Base-by-base conservation (phyloP, 1,284 basidiomycete genomes). In the Boletus albobrunnescens region DNA sequence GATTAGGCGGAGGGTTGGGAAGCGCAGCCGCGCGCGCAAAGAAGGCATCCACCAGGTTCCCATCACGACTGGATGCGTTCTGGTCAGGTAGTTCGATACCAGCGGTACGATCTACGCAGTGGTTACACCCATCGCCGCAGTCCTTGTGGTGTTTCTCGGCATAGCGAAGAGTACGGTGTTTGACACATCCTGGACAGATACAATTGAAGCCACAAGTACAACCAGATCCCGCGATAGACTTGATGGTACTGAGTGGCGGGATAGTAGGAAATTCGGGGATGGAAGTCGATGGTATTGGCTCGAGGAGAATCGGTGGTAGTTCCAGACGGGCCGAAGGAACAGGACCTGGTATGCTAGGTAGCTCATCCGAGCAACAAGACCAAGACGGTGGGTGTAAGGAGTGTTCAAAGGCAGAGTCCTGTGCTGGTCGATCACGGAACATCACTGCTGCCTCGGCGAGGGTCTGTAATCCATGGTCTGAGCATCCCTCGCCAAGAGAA, bases 171-270 rank as follows among this genome's bases (percentile, higher is more conserved):
- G 79, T 77, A 14, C 82, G 79, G 58, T 89, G 86, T 55, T 84
- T 72, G 17, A 77, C 62, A 59, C 86, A 89, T 24, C 84, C 85
- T 1, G 84, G 84, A 61, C 86, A 89, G n/a, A 72, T 74, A 58
- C 86, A 89, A 35, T 71, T 66, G 30, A 78, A 65, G 22, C 85
- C 84, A 58, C 86, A 89, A 12, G 79, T 82, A 59, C 85, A 89
- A 5, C 80, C 80, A 2, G 80, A 75, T 20, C 78, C 80, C 1
- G 79, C 79, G 12, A 82, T 59, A 3, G 79, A 78, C 17, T 71
- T 69, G 42, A 81, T 72, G 36, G 71, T 67, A 56, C 74, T 78
- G 54, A 83, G 72, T 0, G 81, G 73, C n/a, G 82, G 79, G 61
- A 86, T 82, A 10, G 65, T 64, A 30, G 72, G 70, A 54, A 82